phyloP scores from a whole-genome alignment of 73 alveolate species.

The Paramecium octaurelia region DNA sequence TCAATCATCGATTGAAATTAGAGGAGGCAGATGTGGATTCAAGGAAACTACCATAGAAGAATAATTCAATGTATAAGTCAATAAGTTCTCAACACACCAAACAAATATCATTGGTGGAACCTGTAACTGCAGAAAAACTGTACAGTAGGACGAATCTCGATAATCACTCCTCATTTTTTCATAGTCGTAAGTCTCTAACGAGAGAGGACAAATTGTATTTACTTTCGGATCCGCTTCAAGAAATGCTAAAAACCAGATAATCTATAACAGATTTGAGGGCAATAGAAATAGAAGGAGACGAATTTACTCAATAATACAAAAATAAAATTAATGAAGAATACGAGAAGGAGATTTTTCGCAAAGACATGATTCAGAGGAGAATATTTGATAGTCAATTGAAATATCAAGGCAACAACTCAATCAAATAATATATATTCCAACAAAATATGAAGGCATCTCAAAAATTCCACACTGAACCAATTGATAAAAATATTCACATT shows the following conservation, averaged over 20 bases:
- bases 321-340: neutral
- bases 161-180: neutral
- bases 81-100: neutral
- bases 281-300: neutral
- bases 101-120: neutral
- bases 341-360: neutral
- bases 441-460: neutral
- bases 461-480: neutral
- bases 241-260: neutral
- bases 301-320: neutral
- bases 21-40: neutral
- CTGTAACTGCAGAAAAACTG: neutral
- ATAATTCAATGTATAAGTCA: neutral
- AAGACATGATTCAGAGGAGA: neutral
- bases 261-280: slow-evolving; percentile 16
- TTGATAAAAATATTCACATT: neutral
- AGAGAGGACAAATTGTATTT: neutral
- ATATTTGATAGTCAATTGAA: neutral
- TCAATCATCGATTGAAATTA: neutral
- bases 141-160: neutral
- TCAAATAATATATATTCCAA: neutral
- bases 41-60: neutral
- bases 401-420: neutral
- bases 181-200: slow-evolving; percentile 11
- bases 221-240: neutral